These are phyloP conservation scores for Sporisorium exsertum DNA, from an alignment of 1,284 basidiomycete species.

Conservation along the genomic window DNA sequence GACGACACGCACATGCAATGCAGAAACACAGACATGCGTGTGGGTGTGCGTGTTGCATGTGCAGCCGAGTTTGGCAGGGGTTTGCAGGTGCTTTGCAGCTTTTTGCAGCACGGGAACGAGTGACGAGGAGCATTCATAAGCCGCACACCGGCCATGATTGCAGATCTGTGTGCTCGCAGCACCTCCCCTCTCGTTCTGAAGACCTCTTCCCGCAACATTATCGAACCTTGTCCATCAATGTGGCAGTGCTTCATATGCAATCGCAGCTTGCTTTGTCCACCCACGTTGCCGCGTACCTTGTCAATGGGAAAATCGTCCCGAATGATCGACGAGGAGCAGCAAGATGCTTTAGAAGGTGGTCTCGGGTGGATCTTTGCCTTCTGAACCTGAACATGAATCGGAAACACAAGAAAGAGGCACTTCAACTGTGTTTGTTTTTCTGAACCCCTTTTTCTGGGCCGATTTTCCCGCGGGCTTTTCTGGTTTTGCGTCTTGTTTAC, in stretches of 20 bases:
- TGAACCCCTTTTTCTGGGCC: not conserved
- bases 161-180: not conserved
- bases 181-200: not conserved
- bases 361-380: not conserved
- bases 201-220: not conserved
- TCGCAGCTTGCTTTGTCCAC: not conserved
- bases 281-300: not conserved
- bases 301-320: not conserved
- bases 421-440: conserved; percentile 1
- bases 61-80: not conserved
- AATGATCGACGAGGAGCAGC: not conserved
- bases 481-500: not conserved
- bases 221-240: not conserved
- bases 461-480: not conserved
- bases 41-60: no score
- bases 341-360: not conserved
- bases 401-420: not conserved
- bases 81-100: no score
- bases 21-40: not conserved
- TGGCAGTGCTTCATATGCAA: not conserved
- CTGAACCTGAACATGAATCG: not conserved
- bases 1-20: not conserved
- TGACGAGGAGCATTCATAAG: not conserved
- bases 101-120: not conserved
- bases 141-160: not conserved